Percentiles rank a stretch among this genome's conserved stretches.
Evolutionary conservation across 768 basidiomycete species (phyloP).

Genomic region (Pisolithus orientalis): DNA sequence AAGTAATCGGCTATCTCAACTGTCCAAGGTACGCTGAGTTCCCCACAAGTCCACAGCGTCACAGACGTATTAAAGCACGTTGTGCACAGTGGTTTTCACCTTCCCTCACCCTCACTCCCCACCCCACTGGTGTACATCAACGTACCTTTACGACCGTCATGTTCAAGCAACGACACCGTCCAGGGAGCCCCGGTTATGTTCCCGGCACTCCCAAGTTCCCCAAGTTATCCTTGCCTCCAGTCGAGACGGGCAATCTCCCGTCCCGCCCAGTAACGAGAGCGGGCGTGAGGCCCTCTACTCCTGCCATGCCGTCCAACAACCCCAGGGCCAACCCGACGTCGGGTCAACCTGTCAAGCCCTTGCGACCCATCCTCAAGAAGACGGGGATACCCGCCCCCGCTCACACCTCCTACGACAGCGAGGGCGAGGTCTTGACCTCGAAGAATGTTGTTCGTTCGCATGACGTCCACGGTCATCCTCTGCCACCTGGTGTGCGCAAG

Average conservation of each 20-base stretch:
- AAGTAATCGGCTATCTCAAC: slow-evolving; percentile 9
- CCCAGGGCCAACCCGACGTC: slow-evolving; percentile 16
- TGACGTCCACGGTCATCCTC: slow-evolving; percentile 12
- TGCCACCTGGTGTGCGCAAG: slow-evolving; percentile 15
- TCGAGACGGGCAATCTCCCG: slow-evolving; percentile 5
- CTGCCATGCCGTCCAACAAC: slow-evolving; percentile 9
- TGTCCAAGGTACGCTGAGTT: slow-evolving; percentile 9
- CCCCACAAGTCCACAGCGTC: not conserved
- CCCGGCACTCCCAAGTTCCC: slow-evolving; percentile 18
- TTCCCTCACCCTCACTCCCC: not conserved
- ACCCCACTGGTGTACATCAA: not conserved
- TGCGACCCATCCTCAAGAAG: slow-evolving; percentile 24
- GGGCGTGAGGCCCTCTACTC: slow-evolving; percentile 16
- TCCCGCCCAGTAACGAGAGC: slow-evolving; percentile 12
- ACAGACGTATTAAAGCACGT: not conserved
- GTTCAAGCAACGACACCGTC: slow-evolving; percentile 14
- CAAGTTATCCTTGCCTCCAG: slow-evolving; percentile 13
- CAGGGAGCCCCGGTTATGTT: slow-evolving; percentile 10
- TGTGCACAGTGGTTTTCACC: not conserved
- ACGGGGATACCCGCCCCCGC: slow-evolving; percentile 11
- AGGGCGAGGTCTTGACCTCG: slow-evolving; percentile 16
- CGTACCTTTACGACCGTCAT: slow-evolving; percentile 20
- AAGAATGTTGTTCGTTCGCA: slow-evolving; percentile 19
- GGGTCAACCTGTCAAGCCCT: slow-evolving; percentile 18
- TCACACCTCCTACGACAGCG: slow-evolving; percentile 25